These are phyloP conservation scores for Akanthomyces dipterigenus DNA, from an alignment of 2,329 filamentous ascomycete species.

Conservation along the genomic window DNA sequence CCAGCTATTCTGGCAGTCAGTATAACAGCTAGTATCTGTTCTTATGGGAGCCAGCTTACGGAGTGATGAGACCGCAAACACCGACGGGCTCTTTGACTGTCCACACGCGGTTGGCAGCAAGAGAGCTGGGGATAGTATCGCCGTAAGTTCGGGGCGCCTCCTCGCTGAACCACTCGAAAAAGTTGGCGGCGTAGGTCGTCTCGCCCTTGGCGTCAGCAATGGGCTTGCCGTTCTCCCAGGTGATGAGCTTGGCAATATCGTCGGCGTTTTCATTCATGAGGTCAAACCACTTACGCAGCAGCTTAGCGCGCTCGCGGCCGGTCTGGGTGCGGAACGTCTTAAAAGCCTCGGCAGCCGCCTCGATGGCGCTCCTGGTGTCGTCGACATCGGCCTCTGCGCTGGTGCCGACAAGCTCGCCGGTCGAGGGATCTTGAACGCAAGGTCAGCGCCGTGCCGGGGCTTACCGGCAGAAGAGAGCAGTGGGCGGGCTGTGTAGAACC, in stretches of 20 bases:
- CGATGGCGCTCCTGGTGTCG: slow-evolving; percentile 77
- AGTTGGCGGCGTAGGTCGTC: slow-evolving; percentile 64
- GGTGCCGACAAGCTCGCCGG: slow-evolving; percentile 71
- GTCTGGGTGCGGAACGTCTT: slow-evolving; percentile 63
- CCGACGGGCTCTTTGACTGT: slow-evolving; percentile 80
- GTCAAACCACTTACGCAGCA: slow-evolving; percentile 77
- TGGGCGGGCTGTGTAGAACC: slow-evolving; percentile 10
- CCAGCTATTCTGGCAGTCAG: slow-evolving; percentile 46
- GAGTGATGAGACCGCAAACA: slow-evolving; percentile 75
- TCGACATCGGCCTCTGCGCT: slow-evolving; percentile 75
- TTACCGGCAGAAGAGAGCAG: background rate
- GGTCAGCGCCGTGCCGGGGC: background rate
- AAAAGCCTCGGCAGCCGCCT: slow-evolving; percentile 73
- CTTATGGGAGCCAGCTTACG: slow-evolving; percentile 31
- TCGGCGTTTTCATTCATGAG: slow-evolving; percentile 71
- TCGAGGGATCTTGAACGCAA: slow-evolving; percentile 65
- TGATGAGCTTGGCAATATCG: slow-evolving; percentile 76
- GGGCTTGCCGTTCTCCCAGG: slow-evolving; percentile 87
- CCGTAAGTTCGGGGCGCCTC: slow-evolving; percentile 70
- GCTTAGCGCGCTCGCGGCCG: slow-evolving; percentile 64
- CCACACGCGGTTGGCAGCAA: slow-evolving; percentile 66
- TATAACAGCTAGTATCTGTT: too few species aligned
- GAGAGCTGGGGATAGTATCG: slow-evolving; percentile 63
- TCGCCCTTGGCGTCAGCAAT: slow-evolving; percentile 67
- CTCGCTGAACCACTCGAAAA: slow-evolving; percentile 77